phyloP scores from a whole-genome alignment of 352 stramenopile species.

The Pilasporangium apinafurcum region DNA sequence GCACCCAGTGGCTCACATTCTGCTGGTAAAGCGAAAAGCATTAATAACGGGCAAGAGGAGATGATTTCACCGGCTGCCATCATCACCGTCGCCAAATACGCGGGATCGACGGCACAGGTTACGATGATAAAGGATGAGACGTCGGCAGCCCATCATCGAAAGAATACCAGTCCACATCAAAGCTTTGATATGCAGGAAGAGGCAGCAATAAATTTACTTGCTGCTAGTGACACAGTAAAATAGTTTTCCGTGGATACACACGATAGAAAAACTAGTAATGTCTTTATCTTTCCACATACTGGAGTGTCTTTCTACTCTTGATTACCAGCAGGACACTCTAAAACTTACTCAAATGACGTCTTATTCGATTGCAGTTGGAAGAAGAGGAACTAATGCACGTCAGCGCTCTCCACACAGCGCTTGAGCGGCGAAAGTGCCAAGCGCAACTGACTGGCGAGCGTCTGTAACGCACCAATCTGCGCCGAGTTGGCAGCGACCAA shows the following conservation, averaged over 20 bases:
- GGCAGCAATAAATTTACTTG: too few relatives aligned
- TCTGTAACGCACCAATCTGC: slow-evolving; percentile 50
- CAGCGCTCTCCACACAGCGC: slow-evolving; percentile 62
- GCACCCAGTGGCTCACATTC: too few relatives aligned
- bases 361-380: too few relatives aligned
- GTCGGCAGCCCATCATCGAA: slow-evolving; percentile 10
- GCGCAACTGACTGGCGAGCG: slow-evolving; percentile 47
- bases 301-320: too few relatives aligned
- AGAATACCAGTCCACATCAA: slow-evolving; percentile 6
- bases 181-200: slow-evolving; percentile 12
- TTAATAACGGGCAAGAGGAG: neutral
- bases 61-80: slow-evolving; percentile 4
- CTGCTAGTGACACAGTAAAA: too few relatives aligned
- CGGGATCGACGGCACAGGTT: neutral
- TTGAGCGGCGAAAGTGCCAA: slow-evolving; percentile 61
- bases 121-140: neutral
- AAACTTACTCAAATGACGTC: too few relatives aligned
- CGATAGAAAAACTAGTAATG: slow-evolving; percentile 1
- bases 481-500: slow-evolving; percentile 59
- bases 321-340: too few relatives aligned
- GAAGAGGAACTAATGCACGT: slow-evolving; percentile 53
- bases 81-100: slow-evolving; percentile 9
- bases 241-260: too few relatives aligned
- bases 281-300: slow-evolving; percentile 1
- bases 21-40: neutral